Percentiles rank a stretch among this genome's conserved stretches.
Evolutionary conservation across 352 stramenopile genomes (phyloP).

Genomic region (Phytophthora boehmeriae): DNA sequence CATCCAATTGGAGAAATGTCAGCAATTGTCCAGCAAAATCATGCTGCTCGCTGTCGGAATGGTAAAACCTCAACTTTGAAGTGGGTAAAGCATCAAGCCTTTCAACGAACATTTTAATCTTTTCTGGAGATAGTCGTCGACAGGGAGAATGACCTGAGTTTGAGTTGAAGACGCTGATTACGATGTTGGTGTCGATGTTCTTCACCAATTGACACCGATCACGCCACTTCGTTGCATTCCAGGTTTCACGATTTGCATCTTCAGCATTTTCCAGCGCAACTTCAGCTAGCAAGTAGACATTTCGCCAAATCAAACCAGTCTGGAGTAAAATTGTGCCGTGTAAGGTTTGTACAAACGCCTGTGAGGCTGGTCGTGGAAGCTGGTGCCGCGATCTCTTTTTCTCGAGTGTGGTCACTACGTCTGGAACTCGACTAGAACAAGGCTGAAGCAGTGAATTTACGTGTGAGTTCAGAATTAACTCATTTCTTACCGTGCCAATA

Average conservation of each 20-base stretch:
- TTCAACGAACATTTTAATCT: slow-evolving; percentile 9
- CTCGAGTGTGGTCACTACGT: slow-evolving; percentile 17
- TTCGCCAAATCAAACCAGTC: slow-evolving; percentile 61
- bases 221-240: slow-evolving; percentile 4
- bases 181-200: slow-evolving; percentile 29
- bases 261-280: slow-evolving; percentile 28
- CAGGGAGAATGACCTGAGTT: slow-evolving; percentile 36
- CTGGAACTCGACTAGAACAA: slow-evolving; percentile 12
- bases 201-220: slow-evolving; percentile 15
- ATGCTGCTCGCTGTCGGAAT: slow-evolving; percentile 20
- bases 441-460: slow-evolving; percentile 37
- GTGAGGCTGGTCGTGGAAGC: slow-evolving; percentile 18
- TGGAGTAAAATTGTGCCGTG: slow-evolving; percentile 41
- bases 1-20: slow-evolving; percentile 50
- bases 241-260: background rate
- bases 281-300: slow-evolving; percentile 52
- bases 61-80: background rate
- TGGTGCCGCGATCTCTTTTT: slow-evolving; percentile 29
- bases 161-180: slow-evolving; percentile 51
- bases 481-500: slow-evolving; percentile 17
- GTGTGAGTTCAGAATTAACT: slow-evolving; percentile 46
- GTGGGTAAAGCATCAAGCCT: slow-evolving; percentile 1
- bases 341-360: slow-evolving; percentile 15
- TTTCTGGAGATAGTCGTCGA: slow-evolving; percentile 30
- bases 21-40: slow-evolving; percentile 48